Conservation (phyloP, 2,329 filamentous ascomycete genomes). For the Amylocarpus encephaloides region DNA sequence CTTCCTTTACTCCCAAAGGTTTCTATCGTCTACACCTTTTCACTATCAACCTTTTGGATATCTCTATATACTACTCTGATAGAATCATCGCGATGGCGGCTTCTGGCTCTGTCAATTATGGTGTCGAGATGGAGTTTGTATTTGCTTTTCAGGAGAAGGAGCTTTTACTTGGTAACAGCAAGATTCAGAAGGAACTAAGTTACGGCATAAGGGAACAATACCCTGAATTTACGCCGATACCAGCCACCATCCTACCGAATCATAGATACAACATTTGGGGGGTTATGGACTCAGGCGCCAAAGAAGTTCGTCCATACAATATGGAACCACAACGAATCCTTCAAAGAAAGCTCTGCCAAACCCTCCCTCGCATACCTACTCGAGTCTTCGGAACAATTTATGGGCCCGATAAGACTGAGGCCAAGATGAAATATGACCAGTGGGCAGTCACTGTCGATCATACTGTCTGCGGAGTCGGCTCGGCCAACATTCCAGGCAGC, state of each 20-base stretch:
- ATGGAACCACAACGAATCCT: slow-evolving; percentile 17
- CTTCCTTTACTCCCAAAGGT: too few relatives aligned
- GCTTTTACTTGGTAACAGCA: slow-evolving; percentile 6
- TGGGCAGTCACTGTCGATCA: slow-evolving; percentile 20
- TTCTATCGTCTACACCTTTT: neutral
- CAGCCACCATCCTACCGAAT: slow-evolving; percentile 1
- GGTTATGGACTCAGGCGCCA: neutral
- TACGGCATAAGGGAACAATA: slow-evolving; percentile 11
- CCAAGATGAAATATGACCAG: slow-evolving; percentile 10
- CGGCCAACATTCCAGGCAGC: slow-evolving; percentile 17
- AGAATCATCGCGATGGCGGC: neutral
- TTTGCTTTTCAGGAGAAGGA: slow-evolving; percentile 21
- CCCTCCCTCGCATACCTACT: slow-evolving; percentile 3
- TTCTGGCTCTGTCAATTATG: slow-evolving; percentile 9
- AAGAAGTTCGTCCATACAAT: slow-evolving; percentile 7
- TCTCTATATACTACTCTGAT: neutral
- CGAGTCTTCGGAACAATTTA: slow-evolving; percentile 2
- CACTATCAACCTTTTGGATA: neutral
- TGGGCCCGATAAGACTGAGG: neutral
- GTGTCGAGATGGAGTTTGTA: slow-evolving; percentile 24
- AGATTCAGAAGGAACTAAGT: slow-evolving; percentile 6
- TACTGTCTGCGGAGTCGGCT: slow-evolving; percentile 21
- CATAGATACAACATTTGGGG: slow-evolving; percentile 22
- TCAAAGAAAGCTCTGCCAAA: slow-evolving; percentile 3
- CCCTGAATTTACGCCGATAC: slow-evolving; percentile 3